Base-by-base conservation (phyloP, 805 yeast species). In the Metahyphopichia silvanorum region DNA sequence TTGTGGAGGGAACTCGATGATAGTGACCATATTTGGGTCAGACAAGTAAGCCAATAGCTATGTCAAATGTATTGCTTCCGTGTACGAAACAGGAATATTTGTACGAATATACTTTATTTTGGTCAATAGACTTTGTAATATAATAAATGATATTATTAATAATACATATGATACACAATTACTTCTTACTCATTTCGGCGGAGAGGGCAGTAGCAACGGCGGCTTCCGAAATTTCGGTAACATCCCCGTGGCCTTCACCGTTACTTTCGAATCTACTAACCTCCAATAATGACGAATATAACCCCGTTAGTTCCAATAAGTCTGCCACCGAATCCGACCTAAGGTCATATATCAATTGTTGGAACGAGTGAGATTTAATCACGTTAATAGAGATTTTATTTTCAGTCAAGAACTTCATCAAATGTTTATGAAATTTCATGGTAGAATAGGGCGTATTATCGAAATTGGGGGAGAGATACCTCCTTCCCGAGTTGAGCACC, bases 321-420 rank as follows among this genome's bases (percentile, higher is more conserved):
- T 74, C 80, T 2, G 49, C 39, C 3, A 75, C 53, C 1, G 75
- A 65, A 20, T 66, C 74, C 0, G 77, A 70, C 32, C 73, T 58
- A 38, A 76, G 56, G 26, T 76, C 76, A 43, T 64, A 68, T 11
- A 76, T 56, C 25, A 76, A 46, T 40, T 75, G 79, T 46, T 70
- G 71, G 44, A 76, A 76, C 6, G 76, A 60, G 15, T 59, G 68
- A 31, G 76, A 66, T 49, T 69, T 70, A n/a, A 74, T 68, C 7
- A 67, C 65, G 15, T 55, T 57, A 19, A 74, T 61, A 1, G 76
- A 65, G 8, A 76, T 52, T 44, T 72, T 73, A 49, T 76, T 71
- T n/a, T 74, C 79, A 11, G 69, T 60, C 23, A 75, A 48, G 36
- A 75, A 76, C 40, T 59, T 64, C 60, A 74, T 56, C 18, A 76